A percentile compares a stretch with the other conserved stretches of the same genome.
Conservation (phyloP, 169 alveolate genomes). For the Cryptosporidium parvum region DNA sequence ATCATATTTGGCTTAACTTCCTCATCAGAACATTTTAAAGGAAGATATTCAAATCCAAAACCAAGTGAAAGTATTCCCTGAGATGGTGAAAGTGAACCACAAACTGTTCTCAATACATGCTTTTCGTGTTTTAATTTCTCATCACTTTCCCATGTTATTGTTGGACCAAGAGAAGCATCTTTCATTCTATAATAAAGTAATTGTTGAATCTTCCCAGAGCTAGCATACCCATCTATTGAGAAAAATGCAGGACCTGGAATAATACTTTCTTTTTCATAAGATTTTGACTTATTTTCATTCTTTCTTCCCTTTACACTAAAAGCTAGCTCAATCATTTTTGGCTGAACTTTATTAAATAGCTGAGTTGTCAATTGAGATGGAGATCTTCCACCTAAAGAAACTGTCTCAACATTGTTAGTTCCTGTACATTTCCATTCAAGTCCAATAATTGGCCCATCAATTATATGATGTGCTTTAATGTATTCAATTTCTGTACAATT, state of each 20-base stretch:
- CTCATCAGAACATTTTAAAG: slow-evolving; percentile 20
- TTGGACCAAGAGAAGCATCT: slow-evolving; percentile 26
- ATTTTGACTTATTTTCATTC: neutral
- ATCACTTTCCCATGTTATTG: slow-evolving; percentile 61
- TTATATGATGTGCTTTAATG: slow-evolving; percentile 53
- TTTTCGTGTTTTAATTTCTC: slow-evolving; percentile 31
- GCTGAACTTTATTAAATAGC: slow-evolving; percentile 50
- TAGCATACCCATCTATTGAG: slow-evolving; percentile 57
- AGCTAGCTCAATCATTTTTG: slow-evolving; percentile 74
- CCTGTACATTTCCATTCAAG: slow-evolving; percentile 73
- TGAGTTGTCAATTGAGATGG: slow-evolving; percentile 70
- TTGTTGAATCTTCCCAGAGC: slow-evolving; percentile 68
- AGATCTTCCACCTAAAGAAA: slow-evolving; percentile 59
- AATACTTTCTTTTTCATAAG: neutral
- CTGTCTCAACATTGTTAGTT: slow-evolving; percentile 32
- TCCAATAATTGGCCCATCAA: slow-evolving; percentile 71
- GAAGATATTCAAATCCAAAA: slow-evolving; percentile 70
- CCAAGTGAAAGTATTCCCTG: slow-evolving; percentile 60
- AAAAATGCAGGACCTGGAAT: slow-evolving; percentile 73
- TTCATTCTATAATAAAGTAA: slow-evolving; percentile 63
- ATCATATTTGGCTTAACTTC: slow-evolving; percentile 44
- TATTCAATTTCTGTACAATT: slow-evolving; percentile 56
- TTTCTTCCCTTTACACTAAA: neutral
- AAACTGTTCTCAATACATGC: slow-evolving; percentile 43
- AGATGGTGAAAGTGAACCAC: slow-evolving; percentile 46